A percentile compares a stretch with the other conserved stretches of the same genome.
Conservation (phyloP, 2,329 filamentous ascomycete species). For the Chrysoporthe austroafricana region DNA sequence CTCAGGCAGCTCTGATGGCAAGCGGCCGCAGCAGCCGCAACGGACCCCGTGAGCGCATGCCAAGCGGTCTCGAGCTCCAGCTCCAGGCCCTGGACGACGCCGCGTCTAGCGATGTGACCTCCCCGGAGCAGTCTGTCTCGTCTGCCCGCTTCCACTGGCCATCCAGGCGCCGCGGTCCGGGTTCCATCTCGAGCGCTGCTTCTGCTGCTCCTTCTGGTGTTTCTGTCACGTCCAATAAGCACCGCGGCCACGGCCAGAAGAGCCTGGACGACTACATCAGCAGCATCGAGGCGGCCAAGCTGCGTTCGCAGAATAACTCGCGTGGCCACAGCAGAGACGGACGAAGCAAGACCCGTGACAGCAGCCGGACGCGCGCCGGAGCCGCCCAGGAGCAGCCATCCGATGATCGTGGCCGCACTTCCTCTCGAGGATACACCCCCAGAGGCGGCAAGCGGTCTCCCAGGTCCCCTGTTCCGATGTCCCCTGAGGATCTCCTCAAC, state of each 20-base stretch:
- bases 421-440: conserved; percentile 64
- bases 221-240: conserved; percentile 56
- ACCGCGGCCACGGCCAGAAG: conserved; percentile 61
- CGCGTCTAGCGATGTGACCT: conserved; percentile 56
- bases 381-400: conserved; percentile 61
- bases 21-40: conserved; percentile 64
- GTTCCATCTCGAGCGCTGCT: conserved; percentile 60
- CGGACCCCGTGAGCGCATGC: conserved; percentile 78
- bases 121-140: conserved; percentile 61
- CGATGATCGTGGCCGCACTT: conserved; percentile 70
- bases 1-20: conserved; percentile 65
- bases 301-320: conserved; percentile 43
- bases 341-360: conserved; percentile 48
- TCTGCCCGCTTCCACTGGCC: conserved; percentile 61
- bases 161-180: conserved; percentile 55
- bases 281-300: conserved; percentile 77
- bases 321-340: conserved; percentile 58
- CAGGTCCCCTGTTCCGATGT: conserved; percentile 92
- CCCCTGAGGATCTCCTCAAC: conserved; percentile 78
- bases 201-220: conserved; percentile 46
- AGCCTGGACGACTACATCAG: conserved; percentile 84
- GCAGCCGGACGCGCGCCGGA: conserved; percentile 53
- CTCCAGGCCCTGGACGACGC: conserved; percentile 61
- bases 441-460: conserved; percentile 83
- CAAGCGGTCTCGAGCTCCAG: conserved; percentile 68